phyloP scores from a whole-genome alignment of 352 stramenopile genomes.

The Globisporangium radiosum region DNA sequence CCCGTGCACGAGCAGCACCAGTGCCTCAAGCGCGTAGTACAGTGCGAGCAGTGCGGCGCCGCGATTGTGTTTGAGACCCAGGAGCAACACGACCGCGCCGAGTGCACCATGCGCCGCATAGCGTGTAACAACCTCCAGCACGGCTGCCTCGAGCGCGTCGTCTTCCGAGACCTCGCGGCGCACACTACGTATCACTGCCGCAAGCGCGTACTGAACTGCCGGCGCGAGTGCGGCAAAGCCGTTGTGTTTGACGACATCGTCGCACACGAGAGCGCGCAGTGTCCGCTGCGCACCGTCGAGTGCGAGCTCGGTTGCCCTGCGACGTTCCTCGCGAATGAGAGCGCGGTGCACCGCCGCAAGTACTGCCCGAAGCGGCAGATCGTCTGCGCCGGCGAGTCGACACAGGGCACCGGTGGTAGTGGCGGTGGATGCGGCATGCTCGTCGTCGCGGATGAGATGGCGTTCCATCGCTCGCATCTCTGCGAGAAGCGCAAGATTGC shows the following conservation, averaged over 20 bases:
- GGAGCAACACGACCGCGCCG: conserved; percentile 20
- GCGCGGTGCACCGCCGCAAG: conserved; percentile 27
- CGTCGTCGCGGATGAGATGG: conserved; percentile 48
- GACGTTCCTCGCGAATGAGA: conserved; percentile 36
- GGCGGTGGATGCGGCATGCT: conserved; percentile 33
- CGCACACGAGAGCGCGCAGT: conserved; percentile 43
- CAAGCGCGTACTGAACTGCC: conserved; percentile 43
- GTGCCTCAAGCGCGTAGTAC: conserved; percentile 40
- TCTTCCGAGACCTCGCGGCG: conserved; percentile 23
- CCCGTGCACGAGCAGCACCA: conserved; percentile 50
- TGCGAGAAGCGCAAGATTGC: conserved; percentile 36
- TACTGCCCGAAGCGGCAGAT: conserved; percentile 52
- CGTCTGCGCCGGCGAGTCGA: conserved; percentile 20
- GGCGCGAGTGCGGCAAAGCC: conserved; percentile 32
- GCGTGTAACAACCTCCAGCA: conserved; percentile 45
- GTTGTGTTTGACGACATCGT: conserved; percentile 41
- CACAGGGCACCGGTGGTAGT: background rate
- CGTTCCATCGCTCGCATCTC: conserved; percentile 45
- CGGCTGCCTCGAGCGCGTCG: conserved; percentile 36
- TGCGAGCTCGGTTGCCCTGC: conserved; percentile 33
- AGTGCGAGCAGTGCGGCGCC: conserved; percentile 42
- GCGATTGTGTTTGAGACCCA: conserved; percentile 32
- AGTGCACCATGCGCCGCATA: conserved; percentile 33
- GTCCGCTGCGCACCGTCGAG: conserved; percentile 31
- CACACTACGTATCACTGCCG: conserved; percentile 55